Base-by-base conservation (phyloP, 805 yeast genomes). In the Saccharomycopsis sp. region DNA sequence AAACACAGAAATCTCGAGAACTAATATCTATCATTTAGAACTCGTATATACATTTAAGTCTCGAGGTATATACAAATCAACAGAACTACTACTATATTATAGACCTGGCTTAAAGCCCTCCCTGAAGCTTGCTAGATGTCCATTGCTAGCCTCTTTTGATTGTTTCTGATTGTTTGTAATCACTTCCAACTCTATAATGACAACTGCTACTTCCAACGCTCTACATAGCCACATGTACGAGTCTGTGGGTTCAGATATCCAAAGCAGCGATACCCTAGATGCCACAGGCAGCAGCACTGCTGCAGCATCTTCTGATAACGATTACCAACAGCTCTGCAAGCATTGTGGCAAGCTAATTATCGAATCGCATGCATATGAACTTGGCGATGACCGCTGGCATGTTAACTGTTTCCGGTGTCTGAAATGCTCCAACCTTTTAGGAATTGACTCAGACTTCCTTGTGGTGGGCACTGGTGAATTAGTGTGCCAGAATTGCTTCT, bases 311-410 rank as follows among this genome's bases (percentile, higher is more conserved):
- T n/a, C n/a, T n/a, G 22, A 5, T 7, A 17, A 44, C 22, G 22
- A 44, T 12, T 44, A 12, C 49, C 49, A 17, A 12, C 56, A 59
- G 47, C 29, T 42, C 19, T 76, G 80, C 68, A 71, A 74, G 56
- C 66, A 77, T 56, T 81, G 85, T 63, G 67, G 73, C 47, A 68
- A 78, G 59, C 74, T 86, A 25, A 88, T 93, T 54, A 80, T 81
- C 19, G 96, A 89, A 66, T 97, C 97, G 35, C 96, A 92, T 64
- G 98, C 98, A 2, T 94, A 90, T 69, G 98, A 93, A 69, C 76
- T 93, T 54, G 97, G 97, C 23, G 96, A 87, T 25, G 93, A 90
- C 68, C 82, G 97, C 63, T 94, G 99, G 99, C 99, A 94, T 70
- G 87, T 90, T 58, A 81, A 87, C 62, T 94, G 99, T 70, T 94